Conservation (phyloP, 192 early-diverging fungal genomes). For the Mortierella alpina region DNA sequence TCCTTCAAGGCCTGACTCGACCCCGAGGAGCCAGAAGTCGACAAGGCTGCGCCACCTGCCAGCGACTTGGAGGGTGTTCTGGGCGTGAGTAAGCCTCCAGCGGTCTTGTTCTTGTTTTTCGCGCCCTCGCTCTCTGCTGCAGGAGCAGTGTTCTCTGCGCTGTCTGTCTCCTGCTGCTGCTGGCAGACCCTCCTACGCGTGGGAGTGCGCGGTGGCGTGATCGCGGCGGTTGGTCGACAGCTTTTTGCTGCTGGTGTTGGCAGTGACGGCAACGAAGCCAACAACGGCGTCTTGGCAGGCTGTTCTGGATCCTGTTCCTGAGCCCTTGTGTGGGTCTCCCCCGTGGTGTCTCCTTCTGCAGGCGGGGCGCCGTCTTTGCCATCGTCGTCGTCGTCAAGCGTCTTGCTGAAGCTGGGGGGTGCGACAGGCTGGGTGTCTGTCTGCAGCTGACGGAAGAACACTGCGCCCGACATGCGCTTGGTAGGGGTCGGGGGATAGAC, state of each 20-base stretch:
- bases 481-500: conserved; percentile 18
- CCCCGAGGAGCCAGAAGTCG: neutral
- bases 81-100: neutral
- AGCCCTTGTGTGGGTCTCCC: neutral
- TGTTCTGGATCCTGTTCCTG: too few species aligned
- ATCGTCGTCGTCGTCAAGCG: neutral
- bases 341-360: neutral
- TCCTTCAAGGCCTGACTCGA: neutral
- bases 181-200: conserved; percentile 16
- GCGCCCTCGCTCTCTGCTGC: neutral
- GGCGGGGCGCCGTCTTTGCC: neutral
- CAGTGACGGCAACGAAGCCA: neutral
- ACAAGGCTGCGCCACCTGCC: neutral
- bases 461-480: conserved; percentile 21
- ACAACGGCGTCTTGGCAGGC: neutral
- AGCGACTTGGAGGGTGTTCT: conserved; percentile 9
- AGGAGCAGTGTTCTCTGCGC: neutral
- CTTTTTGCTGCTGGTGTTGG: neutral
- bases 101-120: neutral
- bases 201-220: conserved; percentile 31
- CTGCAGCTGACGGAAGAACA: neutral
- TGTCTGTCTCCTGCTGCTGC: neutral
- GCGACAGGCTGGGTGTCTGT: neutral
- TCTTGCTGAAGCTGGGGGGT: conserved; percentile 5
- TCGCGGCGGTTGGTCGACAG: neutral